Base-by-base conservation (phyloP, 257 asterid genomes). In the Anisodus acutangulus region DNA sequence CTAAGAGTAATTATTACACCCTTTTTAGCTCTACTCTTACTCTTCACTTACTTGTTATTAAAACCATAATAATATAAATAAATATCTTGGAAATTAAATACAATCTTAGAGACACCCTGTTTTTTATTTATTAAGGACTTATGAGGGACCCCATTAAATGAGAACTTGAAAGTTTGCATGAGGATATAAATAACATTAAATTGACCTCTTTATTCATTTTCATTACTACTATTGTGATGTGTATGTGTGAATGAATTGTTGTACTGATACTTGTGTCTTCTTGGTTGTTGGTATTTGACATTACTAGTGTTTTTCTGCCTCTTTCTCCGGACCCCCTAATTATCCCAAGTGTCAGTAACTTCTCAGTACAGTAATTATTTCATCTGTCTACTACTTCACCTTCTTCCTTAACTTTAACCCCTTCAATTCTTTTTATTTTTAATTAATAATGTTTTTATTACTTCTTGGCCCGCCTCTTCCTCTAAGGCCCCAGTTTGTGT, bases 261-360 rank as follows among this genome's bases (percentile, higher is more conserved):
- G 85, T 84, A 86, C 86, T 78, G 70, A 78, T 72, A 62, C 69
- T 79, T 79, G 68, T 82, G 86, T 64, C 80, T 72, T 45, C 84
- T 85, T 88, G 85, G 87, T 90, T 86, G 91, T 94, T 86, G 95
- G 88, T 90, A 89, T 81, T 92, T 85, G 85, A 82, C 97, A 92
- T 92, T 88, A 55, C 35, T 31, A 31, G 35, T 31, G 35, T 31
- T 72, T 78, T 84, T 31, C 72, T 72, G 85, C 82, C 82, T 70
- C 84, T 81, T 17, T 49, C 67, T 63, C 16, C 58, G 72, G 47
- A 49, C 37, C 49, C 63, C 17, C 69, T 80, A 80, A 80, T 85
- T 67, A 58, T 80, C 85, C 81, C 78, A 2, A 53, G 26, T 62
- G 13, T 59, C 71, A 16, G 58, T 72, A 47, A 19, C 19, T 53